Percentiles rank a stretch among this genome's conserved stretches.
These are phyloP conservation scores for Solanum peruvianum DNA, from an alignment of 257 asterid species.

Conservation along the genomic window DNA sequence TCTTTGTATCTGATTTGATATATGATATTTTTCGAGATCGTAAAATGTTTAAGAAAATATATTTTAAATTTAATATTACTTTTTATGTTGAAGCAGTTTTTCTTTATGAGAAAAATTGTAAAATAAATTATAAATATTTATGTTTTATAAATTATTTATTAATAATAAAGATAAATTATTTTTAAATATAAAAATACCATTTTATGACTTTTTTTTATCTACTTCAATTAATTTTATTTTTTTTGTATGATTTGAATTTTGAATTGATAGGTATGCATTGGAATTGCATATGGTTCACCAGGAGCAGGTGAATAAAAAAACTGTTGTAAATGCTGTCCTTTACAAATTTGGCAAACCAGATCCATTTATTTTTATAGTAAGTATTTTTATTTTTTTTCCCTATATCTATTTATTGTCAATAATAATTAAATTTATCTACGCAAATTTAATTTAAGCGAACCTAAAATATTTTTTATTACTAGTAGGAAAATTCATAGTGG, in stretches of 20 bases:
- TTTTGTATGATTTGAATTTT: background rate
- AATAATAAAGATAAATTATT: background rate
- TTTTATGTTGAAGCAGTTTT: background rate
- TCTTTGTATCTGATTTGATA: background rate
- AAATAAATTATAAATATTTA: background rate
- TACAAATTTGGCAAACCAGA: conserved; percentile 58
- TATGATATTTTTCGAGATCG: background rate
- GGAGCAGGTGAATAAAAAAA: conserved; percentile 15
- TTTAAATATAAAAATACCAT: background rate
- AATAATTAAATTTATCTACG: background rate
- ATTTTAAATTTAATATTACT: too few species aligned
- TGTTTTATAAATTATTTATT: background rate
- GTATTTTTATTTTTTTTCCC: background rate
- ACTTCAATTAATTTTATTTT: background rate
- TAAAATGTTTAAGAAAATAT: background rate
- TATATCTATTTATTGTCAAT: background rate
- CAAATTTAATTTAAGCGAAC: background rate
- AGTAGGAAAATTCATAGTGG: background rate
- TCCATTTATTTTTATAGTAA: conserved; percentile 47
- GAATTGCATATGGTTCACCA: conserved; percentile 67
- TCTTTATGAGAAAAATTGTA: background rate
- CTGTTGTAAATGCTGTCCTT: conserved; percentile 39
- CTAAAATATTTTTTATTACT: background rate
- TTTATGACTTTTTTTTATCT: background rate
- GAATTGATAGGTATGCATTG: conserved; percentile 35